phyloP scores from a whole-genome alignment of 2,329 filamentous ascomycete genomes.

The Ophiocordyceps sinensis region DNA sequence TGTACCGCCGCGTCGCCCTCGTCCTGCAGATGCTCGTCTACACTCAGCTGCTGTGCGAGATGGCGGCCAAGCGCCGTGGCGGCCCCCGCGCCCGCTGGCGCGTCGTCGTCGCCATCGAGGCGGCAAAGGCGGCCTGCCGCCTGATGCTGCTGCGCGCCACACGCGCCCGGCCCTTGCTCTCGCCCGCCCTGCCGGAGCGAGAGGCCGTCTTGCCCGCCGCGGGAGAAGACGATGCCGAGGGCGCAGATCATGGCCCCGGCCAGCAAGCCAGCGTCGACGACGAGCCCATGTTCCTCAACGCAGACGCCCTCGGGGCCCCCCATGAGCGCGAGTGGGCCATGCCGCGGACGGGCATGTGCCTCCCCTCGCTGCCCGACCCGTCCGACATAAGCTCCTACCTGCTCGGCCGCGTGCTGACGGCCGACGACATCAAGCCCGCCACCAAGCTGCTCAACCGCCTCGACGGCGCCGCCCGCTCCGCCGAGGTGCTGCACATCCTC shows the following conservation, averaged over 20 bases:
- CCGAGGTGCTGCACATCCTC: conserved; percentile 84
- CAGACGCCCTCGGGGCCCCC: conserved; percentile 11
- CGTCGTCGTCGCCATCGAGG: conserved; percentile 71
- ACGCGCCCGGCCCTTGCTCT: conserved; percentile 67
- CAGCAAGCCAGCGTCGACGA: conserved; percentile 24
- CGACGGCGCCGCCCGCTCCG: conserved; percentile 57
- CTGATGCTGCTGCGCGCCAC: conserved; percentile 71
- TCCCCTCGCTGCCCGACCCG: conserved; percentile 70
- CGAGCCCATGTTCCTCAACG: neutral
- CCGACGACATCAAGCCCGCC: conserved; percentile 92
- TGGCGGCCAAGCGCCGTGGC: conserved; percentile 78
- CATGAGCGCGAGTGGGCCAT: conserved; percentile 63
- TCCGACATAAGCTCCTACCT: conserved; percentile 79
- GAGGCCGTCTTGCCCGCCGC: conserved; percentile 50
- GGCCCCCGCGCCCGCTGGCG: conserved; percentile 73
- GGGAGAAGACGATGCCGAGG: conserved; percentile 26
- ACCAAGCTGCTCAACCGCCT: conserved; percentile 73
- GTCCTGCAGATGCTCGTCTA: conserved; percentile 84
- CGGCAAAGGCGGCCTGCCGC: conserved; percentile 72
- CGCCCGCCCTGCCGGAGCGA: conserved; percentile 72
- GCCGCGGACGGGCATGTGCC: conserved; percentile 79
- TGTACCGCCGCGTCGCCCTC: conserved; percentile 71
- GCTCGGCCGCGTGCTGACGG: conserved; percentile 77
- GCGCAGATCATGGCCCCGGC: conserved; percentile 25
- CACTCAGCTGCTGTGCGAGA: conserved; percentile 92